phyloP scores from a whole-genome alignment of 306 rosid species.

The Chamaecrista fasciculata region DNA sequence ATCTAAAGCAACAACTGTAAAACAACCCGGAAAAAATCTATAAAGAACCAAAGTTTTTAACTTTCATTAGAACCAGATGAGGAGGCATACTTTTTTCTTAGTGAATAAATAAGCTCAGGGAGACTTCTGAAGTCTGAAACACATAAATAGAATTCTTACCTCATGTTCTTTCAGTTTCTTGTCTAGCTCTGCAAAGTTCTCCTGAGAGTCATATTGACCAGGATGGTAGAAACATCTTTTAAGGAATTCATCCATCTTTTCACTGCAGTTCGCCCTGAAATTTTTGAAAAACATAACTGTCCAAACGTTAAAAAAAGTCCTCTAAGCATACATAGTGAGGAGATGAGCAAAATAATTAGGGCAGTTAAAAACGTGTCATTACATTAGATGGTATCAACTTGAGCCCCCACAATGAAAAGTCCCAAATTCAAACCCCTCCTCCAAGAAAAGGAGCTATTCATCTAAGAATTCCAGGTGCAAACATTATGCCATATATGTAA shows the following conservation, averaged over 20 bases:
- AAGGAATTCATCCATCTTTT: slow-evolving; percentile 84
- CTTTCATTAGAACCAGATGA: not conserved
- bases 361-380: slow-evolving; percentile 4
- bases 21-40: not conserved
- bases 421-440: not conserved
- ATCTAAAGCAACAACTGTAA: not conserved
- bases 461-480: not conserved
- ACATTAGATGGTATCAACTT: not conserved
- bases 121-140: not conserved
- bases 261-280: slow-evolving; percentile 79
- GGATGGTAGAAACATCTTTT: slow-evolving; percentile 88
- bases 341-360: not conserved
- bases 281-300: slow-evolving; percentile 25
- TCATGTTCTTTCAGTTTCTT: slow-evolving; percentile 82
- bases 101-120: not conserved
- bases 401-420: not conserved
- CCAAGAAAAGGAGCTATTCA: not conserved
- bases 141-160: slow-evolving; percentile 40
- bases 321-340: not conserved
- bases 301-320: slow-evolving; percentile 18
- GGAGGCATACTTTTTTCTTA: slow-evolving; percentile 15
- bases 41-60: not conserved
- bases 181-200: slow-evolving; percentile 67
- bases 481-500: not conserved
- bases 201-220: slow-evolving; percentile 88